Evolutionary conservation across 441 rosid species (phyloP).

Genomic region (Pelargonium fulgidum): DNA sequence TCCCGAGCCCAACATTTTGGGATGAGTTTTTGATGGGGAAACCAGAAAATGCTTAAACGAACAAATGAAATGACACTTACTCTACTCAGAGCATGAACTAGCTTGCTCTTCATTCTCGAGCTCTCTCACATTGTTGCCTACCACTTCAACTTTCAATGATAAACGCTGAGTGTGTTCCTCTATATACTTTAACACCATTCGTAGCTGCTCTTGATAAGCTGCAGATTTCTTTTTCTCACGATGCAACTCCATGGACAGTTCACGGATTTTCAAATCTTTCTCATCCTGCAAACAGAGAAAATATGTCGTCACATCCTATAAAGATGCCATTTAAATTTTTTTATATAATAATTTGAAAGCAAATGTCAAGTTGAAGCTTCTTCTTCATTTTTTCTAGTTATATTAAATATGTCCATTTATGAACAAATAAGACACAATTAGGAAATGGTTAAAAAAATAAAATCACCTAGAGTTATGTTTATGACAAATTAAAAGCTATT

Average conservation of each 20-base stretch:
- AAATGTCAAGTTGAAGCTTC: background rate
- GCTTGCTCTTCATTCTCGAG: conserved; percentile 26
- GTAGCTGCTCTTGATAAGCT: conserved; percentile 27
- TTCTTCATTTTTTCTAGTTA: too few relatives aligned
- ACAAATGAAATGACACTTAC: background rate
- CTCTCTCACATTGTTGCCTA: conserved; percentile 23
- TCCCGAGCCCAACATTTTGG: too few relatives aligned
- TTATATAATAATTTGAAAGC: too few relatives aligned
- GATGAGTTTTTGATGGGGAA: too few relatives aligned
- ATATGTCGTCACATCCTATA: background rate
- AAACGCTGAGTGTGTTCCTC: conserved; percentile 34
- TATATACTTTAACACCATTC: conserved; percentile 20
- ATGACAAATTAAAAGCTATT: too few relatives aligned
- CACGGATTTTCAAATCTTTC: conserved; percentile 35
- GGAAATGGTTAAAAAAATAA: too few relatives aligned
- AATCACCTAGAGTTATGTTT: too few relatives aligned
- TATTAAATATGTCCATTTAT: too few relatives aligned
- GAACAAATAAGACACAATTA: too few relatives aligned
- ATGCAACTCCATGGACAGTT: conserved; percentile 31
- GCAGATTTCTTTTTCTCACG: conserved; percentile 36
- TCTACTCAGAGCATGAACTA: conserved; percentile 18
- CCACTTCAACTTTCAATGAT: conserved; percentile 26
- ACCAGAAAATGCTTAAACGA: too few relatives aligned
- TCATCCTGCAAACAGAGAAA: conserved; percentile 26
- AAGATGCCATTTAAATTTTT: background rate